Percentiles rank a stretch among this genome's conserved stretches.
Evolutionary conservation across 495 filamentous ascomycete genomes (phyloP).

Genomic region (Neurospora sp.): DNA sequence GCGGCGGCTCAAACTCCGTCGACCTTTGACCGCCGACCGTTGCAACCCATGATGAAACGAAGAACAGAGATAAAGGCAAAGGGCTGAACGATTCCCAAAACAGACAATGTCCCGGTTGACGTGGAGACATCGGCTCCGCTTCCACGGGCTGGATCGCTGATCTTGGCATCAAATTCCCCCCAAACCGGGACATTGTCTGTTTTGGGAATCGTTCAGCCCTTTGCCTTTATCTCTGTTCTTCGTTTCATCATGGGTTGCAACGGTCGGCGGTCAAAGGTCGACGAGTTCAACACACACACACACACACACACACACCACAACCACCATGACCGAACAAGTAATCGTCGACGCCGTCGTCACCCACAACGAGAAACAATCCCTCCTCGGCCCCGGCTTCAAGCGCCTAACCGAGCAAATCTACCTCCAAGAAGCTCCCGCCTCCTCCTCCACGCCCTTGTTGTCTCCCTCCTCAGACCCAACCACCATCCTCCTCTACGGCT

Average conservation of each 20-base stretch:
- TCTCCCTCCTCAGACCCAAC: conserved; percentile 23
- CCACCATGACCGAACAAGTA: background rate
- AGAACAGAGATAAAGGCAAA: too few species aligned
- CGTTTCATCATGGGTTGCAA: too few species aligned
- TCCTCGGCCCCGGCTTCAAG: conserved; percentile 22
- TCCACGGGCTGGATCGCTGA: conserved; percentile 6
- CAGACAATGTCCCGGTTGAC: background rate
- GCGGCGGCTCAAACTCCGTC: background rate
- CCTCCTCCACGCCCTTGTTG: background rate
- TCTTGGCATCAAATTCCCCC: background rate
- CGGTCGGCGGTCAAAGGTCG: too few species aligned
- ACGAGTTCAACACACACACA: background rate
- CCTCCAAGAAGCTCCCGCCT: conserved; percentile 10
- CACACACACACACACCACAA: background rate
- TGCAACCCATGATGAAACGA: background rate
- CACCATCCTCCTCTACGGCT: conserved; percentile 39
- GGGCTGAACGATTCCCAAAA: background rate
- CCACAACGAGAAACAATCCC: background rate
- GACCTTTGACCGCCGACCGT: background rate
- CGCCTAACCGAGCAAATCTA: conserved; percentile 30
- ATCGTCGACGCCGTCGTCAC: background rate
- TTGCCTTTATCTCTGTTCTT: too few species aligned
- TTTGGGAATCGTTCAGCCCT: too few species aligned
- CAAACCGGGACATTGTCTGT: too few species aligned
- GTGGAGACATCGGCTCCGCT: background rate